Conservation (phyloP, 2,329 filamentous ascomycete genomes). For the Diaporthe sp. region DNA sequence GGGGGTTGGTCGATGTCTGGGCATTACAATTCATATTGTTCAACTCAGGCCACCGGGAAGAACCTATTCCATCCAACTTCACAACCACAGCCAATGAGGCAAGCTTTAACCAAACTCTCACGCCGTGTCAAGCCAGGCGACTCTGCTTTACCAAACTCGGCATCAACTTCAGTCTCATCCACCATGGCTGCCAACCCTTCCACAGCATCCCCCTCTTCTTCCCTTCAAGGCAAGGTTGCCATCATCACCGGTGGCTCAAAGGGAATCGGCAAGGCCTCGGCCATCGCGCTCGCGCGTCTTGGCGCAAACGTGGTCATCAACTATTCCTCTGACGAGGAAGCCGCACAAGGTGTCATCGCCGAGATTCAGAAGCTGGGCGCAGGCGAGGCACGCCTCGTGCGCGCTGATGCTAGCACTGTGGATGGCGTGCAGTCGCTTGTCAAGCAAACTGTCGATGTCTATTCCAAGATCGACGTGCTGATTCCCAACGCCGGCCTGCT, state of each 20-base stretch:
- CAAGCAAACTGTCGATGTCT: slow-evolving; percentile 57
- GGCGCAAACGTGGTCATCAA: slow-evolving; percentile 77
- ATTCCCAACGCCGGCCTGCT: slow-evolving; percentile 66
- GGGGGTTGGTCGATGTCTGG: background rate
- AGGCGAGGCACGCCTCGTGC: slow-evolving; percentile 49
- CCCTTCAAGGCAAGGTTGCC: background rate
- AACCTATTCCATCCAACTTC: background rate
- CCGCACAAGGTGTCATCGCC: slow-evolving; percentile 43
- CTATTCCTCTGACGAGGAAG: slow-evolving; percentile 57
- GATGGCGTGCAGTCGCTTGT: slow-evolving; percentile 60
- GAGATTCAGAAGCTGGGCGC: slow-evolving; percentile 22
- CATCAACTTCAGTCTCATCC: background rate
- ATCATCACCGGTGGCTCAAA: slow-evolving; percentile 81
- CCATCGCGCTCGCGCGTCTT: slow-evolving; percentile 88
- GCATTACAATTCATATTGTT: background rate
- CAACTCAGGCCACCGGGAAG: background rate
- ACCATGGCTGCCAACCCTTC: background rate
- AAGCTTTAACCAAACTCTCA: slow-evolving; percentile 9
- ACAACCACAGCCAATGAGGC: slow-evolving; percentile 2
- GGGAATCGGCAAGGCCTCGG: slow-evolving; percentile 83
- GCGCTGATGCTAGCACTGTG: slow-evolving; percentile 56
- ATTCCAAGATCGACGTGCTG: slow-evolving; percentile 63
- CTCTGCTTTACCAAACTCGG: background rate
- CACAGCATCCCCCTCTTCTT: background rate
- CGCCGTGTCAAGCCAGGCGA: background rate